Conservation (phyloP, 441 rosid species). For the Brassica hybrid region DNA sequence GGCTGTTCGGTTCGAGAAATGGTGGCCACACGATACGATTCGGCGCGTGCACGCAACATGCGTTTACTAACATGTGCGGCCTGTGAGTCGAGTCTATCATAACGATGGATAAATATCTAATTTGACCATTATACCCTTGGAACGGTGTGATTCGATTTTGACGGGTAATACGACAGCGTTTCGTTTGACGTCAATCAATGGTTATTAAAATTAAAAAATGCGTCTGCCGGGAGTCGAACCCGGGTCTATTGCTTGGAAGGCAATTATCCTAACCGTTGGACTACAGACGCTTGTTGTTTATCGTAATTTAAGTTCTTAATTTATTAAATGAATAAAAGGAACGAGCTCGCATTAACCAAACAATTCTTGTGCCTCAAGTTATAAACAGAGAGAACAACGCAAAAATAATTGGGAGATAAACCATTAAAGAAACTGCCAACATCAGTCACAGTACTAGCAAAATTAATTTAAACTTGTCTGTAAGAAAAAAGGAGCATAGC, state of each 20-base stretch:
- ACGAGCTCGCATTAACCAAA: not conserved
- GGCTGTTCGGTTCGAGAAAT: conserved; percentile 26
- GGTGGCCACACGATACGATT: conserved; percentile 42
- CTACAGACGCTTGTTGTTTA: conserved; percentile 63
- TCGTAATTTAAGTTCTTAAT: too few species aligned
- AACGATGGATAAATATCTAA: conserved; percentile 1
- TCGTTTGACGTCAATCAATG: not conserved
- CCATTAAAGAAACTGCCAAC: not conserved
- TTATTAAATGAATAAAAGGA: not conserved
- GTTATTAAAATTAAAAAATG: conserved; percentile 24
- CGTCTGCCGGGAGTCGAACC: conserved; percentile 95
- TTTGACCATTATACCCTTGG: conserved; percentile 22
- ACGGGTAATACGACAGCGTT: not conserved
- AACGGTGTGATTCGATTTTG: conserved; percentile 14
- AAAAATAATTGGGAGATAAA: not conserved
- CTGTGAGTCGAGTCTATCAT: not conserved
- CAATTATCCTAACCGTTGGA: conserved; percentile 99
- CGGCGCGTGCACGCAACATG: conserved; percentile 47
- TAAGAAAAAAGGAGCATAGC: not conserved
- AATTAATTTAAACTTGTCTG: not conserved
- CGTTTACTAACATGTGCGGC: not conserved
- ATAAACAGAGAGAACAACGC: not conserved
- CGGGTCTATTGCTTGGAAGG: conserved; percentile 97
- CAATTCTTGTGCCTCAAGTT: not conserved
- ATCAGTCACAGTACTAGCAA: not conserved